These are phyloP conservation scores for Cetraspora pellucida DNA, from an alignment of 192 early-diverging fungal genomes.

Conservation along the genomic window DNA sequence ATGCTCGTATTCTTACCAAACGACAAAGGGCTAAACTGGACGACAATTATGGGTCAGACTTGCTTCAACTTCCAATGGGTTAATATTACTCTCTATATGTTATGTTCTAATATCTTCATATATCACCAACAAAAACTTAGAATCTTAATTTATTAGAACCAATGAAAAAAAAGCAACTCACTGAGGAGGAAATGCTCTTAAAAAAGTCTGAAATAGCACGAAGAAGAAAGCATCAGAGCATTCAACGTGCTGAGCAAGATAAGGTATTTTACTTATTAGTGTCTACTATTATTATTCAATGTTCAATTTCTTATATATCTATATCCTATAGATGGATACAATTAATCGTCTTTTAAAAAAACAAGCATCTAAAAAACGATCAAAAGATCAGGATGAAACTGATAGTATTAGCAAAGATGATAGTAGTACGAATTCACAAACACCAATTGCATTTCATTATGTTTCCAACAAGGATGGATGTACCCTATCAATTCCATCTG, in stretches of 20 bases:
- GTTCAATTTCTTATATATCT: neutral
- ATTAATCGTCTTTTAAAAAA: slow-evolving; percentile 83
- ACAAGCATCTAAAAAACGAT: slow-evolving; percentile 70
- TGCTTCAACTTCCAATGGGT: slow-evolving; percentile 71
- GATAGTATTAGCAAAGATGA: slow-evolving; percentile 48
- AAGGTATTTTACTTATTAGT: slow-evolving; percentile 43
- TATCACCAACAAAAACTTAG: no score
- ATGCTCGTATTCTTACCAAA: slow-evolving; percentile 60
- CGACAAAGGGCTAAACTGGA: slow-evolving; percentile 72
- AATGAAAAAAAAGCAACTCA: slow-evolving; percentile 62
- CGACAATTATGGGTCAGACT: slow-evolving; percentile 58
- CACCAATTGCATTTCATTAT: slow-evolving; percentile 37
- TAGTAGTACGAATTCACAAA: neutral
- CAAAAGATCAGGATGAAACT: slow-evolving; percentile 60
- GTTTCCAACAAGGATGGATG: slow-evolving; percentile 49
- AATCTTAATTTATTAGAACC: slow-evolving; percentile 44
- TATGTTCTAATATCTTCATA: neutral
- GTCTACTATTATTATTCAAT: neutral
- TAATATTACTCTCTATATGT: slow-evolving; percentile 11
- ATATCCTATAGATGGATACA: slow-evolving; percentile 59
- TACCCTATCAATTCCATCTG: slow-evolving; percentile 44
- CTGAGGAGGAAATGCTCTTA: slow-evolving; percentile 71
- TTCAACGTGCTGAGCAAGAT: slow-evolving; percentile 76
- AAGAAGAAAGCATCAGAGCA: slow-evolving; percentile 76
- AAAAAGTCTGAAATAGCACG: slow-evolving; percentile 74